Evolutionary conservation across 306 rosid species (phyloP).

Genomic region (Quercus glauca): DNA sequence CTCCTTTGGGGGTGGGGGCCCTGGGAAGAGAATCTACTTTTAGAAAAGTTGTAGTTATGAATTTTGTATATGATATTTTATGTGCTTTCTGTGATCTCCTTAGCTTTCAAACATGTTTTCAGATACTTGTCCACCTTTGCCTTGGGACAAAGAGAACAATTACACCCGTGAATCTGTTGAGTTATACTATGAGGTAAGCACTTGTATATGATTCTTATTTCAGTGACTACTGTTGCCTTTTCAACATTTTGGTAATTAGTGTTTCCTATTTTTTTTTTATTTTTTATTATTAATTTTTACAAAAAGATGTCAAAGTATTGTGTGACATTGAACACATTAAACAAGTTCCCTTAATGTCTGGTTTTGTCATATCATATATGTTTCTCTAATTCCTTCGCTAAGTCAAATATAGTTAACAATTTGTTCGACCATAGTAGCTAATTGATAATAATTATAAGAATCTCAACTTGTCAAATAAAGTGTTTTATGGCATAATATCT

Average conservation of each 20-base stretch:
- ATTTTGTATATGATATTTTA: conserved; percentile 3
- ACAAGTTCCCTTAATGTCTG: neutral
- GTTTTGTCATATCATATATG: neutral
- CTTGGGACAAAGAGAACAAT: conserved; percentile 76
- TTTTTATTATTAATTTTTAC: too few species aligned
- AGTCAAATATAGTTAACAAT: neutral
- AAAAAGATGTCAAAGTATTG: neutral
- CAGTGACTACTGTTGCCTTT: neutral
- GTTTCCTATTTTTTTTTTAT: neutral
- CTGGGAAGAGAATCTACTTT: neutral
- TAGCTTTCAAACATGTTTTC: conserved; percentile 75
- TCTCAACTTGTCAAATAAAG: neutral
- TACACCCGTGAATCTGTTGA: conserved; percentile 69
- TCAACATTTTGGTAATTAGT: neutral
- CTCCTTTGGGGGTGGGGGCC: neutral
- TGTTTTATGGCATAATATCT: neutral
- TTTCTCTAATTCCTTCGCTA: neutral
- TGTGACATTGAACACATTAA: neutral
- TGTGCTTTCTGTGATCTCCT: conserved; percentile 42
- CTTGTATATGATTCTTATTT: neutral
- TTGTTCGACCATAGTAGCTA: neutral
- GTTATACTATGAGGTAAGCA: conserved; percentile 75
- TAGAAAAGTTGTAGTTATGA: neutral
- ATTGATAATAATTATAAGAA: neutral
- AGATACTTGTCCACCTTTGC: conserved; percentile 60